Conservation (phyloP, 108 stramenopile species). For the Phaeodactylum tricornutum region DNA sequence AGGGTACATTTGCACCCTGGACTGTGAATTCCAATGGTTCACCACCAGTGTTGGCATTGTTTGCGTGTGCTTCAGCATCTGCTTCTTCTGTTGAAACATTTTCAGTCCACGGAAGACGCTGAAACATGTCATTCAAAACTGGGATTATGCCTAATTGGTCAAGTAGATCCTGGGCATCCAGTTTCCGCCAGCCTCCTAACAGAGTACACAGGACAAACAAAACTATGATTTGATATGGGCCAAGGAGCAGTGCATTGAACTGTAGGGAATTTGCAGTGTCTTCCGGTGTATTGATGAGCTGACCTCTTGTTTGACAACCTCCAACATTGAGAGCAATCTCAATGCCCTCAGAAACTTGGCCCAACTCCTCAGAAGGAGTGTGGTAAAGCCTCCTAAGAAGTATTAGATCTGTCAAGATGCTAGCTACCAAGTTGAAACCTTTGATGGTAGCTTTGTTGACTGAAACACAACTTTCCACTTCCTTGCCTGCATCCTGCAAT, state of each 20-base stretch:
- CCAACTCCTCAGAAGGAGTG: conserved; percentile 1
- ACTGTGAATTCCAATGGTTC: conserved; percentile 32
- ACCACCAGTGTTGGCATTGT: conserved; percentile 3
- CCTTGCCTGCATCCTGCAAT: neutral
- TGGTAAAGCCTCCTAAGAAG: conserved; percentile 7
- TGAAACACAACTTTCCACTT: neutral
- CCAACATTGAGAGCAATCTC: neutral
- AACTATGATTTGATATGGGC: conserved; percentile 70
- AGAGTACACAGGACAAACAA: conserved; percentile 81
- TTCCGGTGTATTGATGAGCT: conserved; percentile 13
- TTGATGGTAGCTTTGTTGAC: conserved; percentile 6
- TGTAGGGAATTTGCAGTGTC: conserved; percentile 56
- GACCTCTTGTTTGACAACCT: neutral
- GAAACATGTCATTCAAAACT: conserved; percentile 63
- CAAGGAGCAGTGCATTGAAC: conserved; percentile 57
- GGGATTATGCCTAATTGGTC: conserved; percentile 38
- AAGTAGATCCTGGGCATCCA: conserved; percentile 51
- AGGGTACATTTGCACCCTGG: conserved; percentile 85
- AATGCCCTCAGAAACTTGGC: neutral
- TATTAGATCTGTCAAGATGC: conserved; percentile 20
- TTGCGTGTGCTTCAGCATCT: no score
- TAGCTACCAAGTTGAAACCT: conserved; percentile 14
- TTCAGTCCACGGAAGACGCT: conserved; percentile 59
- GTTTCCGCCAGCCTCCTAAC: conserved; percentile 68
- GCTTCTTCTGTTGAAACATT: conserved; percentile 2